Conservation (phyloP, 148 eudicot species). For the Limonium bicolor region DNA sequence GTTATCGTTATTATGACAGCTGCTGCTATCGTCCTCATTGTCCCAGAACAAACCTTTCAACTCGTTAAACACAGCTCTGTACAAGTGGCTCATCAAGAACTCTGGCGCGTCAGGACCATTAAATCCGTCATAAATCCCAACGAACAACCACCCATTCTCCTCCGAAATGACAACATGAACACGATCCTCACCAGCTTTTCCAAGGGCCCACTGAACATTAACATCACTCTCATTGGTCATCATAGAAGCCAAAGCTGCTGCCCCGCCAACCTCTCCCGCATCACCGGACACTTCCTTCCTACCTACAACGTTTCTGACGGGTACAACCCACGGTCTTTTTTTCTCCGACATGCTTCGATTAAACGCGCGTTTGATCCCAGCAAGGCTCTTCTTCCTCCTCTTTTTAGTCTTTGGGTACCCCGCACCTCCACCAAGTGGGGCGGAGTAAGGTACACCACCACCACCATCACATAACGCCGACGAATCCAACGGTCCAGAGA, state of each 20-base stretch:
- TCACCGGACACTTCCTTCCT: conserved; percentile 15
- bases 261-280: conserved; percentile 4
- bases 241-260: conserved; percentile 5
- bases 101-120: conserved; percentile 99
- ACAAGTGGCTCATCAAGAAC: conserved; percentile 88
- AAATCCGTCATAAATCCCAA: conserved; percentile 98
- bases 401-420: conserved; percentile 19
- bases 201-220: conserved; percentile 96
- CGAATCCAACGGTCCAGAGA: conserved; percentile 75
- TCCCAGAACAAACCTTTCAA: conserved; percentile 96
- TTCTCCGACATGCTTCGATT: conserved; percentile 65
- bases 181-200: conserved; percentile 98
- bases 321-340: conserved; percentile 89
- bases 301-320: conserved; percentile 41
- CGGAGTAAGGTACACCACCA: conserved; percentile 65
- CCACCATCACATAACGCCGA: conserved; percentile 4
- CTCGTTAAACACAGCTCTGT: conserved; percentile 56
- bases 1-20: too few relatives aligned
- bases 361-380: conserved; percentile 42
- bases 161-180: conserved; percentile 98
- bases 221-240: conserved; percentile 18
- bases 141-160: conserved; percentile 94
- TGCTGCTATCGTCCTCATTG: conserved; percentile 20
- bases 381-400: conserved; percentile 58
- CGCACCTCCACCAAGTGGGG: conserved; percentile 48